Base-by-base conservation (phyloP, 2,329 filamentous ascomycete genomes). In the Clarireedia homoeocarpa region DNA sequence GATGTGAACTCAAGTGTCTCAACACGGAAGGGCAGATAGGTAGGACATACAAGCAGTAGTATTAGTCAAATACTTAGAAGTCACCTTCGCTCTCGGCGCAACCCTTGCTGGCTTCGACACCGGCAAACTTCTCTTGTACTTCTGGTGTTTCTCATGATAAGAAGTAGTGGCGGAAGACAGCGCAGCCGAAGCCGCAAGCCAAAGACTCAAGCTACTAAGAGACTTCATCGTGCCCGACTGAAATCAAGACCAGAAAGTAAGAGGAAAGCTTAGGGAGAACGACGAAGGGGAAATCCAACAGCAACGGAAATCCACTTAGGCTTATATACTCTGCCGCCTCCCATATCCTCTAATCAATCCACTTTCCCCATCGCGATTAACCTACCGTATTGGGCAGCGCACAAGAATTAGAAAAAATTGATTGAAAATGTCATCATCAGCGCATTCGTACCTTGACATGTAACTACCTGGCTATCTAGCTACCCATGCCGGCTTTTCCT, bases 11-110 rank as follows among this genome's bases (percentile, higher is more conserved):
- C 20, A 20, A 27, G 23, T 26, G 3, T n/a, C 14, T n/a, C 5
- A 36, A 42, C 27, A 17, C n/a, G 5, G 12, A 34, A 34, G 30
- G n/a, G n/a, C 6, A 10, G 30, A 38, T n/a, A 9, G 2, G 23
- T 12, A 6, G 20, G n/a, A 46, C 60, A 26, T 52, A 64, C 62
- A 50, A 39, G 52, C 44, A 17, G 62, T 62, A 30, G 51, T 48
- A 46, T 62, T 57, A 20, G 48, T 63, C 46, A 64, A 48, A 45
- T 56, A 64, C 20, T 60, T 44, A 5, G 60, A 58, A 42, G 59
- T 61, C 26, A 56, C 30, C 34, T 42, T 55, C 24, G 48, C 36
- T 38, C 51, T 58, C 5, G 59, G 50, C 3, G 56, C 54, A 47
- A 56, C 49, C 30, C 56, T 60, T 4, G 60, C 57, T 17, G 47